These are phyloP conservation scores for Raphanus raphanistrum DNA, from an alignment of 345 rosid genomes.

Conservation along the genomic window DNA sequence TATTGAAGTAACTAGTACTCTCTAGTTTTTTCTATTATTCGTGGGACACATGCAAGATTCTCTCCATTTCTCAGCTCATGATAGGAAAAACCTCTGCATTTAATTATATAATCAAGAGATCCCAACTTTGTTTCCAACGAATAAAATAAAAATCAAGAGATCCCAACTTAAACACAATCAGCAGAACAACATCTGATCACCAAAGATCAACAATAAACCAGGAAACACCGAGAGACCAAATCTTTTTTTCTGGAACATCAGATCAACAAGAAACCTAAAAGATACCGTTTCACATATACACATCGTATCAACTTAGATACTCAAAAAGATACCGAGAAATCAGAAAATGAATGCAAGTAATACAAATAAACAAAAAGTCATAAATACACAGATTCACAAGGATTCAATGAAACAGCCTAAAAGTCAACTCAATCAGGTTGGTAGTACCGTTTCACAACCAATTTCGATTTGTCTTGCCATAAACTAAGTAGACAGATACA, in stretches of 20 bases:
- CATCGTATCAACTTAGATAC: conserved; percentile 23
- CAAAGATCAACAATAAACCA: conserved; percentile 15
- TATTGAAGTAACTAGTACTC: conserved; percentile 9
- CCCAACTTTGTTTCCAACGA: not conserved
- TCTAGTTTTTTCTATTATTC: not conserved
- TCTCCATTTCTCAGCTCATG: conserved; percentile 12
- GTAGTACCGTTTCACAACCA: conserved; percentile 32
- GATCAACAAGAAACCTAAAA: not conserved
- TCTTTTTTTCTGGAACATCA: not conserved
- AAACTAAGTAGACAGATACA: conserved; percentile 24
- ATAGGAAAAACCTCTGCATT: not conserved
- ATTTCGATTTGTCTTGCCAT: conserved; percentile 35
- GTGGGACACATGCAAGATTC: conserved; percentile 36
- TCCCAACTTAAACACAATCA: conserved; percentile 8
- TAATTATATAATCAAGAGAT: not conserved
- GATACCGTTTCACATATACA: not conserved
- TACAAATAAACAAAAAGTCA: not conserved
- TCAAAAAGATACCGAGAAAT: not conserved
- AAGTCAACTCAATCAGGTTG: conserved; percentile 35
- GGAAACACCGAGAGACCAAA: conserved; percentile 5
- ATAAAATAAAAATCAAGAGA: not conserved
- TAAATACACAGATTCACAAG: conserved; percentile 5
- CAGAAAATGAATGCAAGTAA: not conserved
- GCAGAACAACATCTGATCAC: not conserved
- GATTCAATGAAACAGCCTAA: conserved; percentile 29